phyloP scores from a whole-genome alignment of 495 filamentous ascomycete species.

The Glutinoglossum americanum region DNA sequence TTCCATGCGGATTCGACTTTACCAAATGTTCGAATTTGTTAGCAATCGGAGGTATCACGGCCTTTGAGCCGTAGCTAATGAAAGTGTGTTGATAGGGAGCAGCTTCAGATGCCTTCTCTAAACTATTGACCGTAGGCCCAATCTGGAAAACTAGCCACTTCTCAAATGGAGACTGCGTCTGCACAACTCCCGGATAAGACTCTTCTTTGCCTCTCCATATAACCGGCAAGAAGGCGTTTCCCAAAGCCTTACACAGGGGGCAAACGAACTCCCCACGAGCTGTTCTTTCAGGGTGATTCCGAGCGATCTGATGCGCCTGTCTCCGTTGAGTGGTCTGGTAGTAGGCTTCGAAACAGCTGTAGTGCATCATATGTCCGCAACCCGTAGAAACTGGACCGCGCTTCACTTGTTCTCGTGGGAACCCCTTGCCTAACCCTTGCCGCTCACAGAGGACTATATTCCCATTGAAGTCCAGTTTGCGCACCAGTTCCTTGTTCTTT shows the following conservation, averaged over 20 bases:
- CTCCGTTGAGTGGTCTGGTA: constrained; percentile 58
- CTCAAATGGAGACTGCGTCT: constrained; percentile 34
- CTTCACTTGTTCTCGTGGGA: constrained; percentile 40
- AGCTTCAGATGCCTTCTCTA: constrained; percentile 21
- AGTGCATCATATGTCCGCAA: constrained; percentile 98
- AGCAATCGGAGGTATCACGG: constrained; percentile 37
- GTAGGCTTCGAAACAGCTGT: constrained; percentile 82
- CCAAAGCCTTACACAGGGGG: constrained; percentile 92
- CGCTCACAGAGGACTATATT: constrained; percentile 47
- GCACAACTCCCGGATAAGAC: constrained; percentile 45
- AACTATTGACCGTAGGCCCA: constrained; percentile 19
- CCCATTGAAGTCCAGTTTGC: constrained; percentile 51
- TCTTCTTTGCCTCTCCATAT: constrained; percentile 88
- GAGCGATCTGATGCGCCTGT: constrained; percentile 76
- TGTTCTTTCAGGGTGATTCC: constrained; percentile 69
- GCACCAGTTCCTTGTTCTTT: constrained; percentile 57
- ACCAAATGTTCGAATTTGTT: constrained; percentile 31
- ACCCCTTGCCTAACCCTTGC: constrained; percentile 74
- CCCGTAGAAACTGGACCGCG: constrained; percentile 74
- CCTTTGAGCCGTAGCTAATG: constrained; percentile 34
- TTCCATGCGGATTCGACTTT: constrained; percentile 10
- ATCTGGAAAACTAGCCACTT: constrained; percentile 33
- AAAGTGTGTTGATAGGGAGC: constrained; percentile 34
- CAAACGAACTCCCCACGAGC: constrained; percentile 76
- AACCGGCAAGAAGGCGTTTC: constrained; percentile 87